Conservation (phyloP, 2,329 filamentous ascomycete genomes). For the Colletotrichum spaethianum region DNA sequence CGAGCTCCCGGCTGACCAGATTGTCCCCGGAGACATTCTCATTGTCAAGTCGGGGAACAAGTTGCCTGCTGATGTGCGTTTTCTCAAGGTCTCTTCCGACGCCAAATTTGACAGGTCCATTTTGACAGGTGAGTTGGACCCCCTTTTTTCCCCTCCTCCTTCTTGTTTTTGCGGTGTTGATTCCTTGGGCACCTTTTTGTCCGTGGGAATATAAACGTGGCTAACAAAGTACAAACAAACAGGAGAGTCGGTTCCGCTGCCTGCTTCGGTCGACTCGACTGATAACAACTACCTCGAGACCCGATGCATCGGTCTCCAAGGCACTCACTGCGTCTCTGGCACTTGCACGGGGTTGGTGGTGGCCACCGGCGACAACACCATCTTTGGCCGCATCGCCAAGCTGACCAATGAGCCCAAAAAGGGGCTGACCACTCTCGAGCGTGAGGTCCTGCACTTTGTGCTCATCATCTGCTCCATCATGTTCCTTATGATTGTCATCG, state of each 20-base stretch:
- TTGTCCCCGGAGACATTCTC: slow-evolving; percentile 81
- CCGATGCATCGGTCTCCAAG: slow-evolving; percentile 81
- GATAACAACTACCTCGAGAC: slow-evolving; percentile 85
- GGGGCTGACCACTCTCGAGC: slow-evolving; percentile 78
- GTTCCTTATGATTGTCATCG: slow-evolving; percentile 73
- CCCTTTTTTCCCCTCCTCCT: not conserved
- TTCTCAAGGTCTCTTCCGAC: slow-evolving; percentile 77
- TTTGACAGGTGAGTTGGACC: slow-evolving; percentile 68
- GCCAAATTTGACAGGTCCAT: slow-evolving; percentile 81
- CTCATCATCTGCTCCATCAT: slow-evolving; percentile 78
- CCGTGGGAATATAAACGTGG: too few relatives aligned
- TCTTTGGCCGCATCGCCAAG: slow-evolving; percentile 83
- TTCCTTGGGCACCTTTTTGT: too few relatives aligned
- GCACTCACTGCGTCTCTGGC: slow-evolving; percentile 83
- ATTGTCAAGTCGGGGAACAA: slow-evolving; percentile 80
- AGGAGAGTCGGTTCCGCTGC: slow-evolving; percentile 77
- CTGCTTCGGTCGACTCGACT: slow-evolving; percentile 75
- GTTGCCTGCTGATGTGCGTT: slow-evolving; percentile 80
- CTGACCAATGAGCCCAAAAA: slow-evolving; percentile 79
- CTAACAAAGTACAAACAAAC: slow-evolving; percentile 20
- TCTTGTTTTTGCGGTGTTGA: not conserved
- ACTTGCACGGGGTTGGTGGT: slow-evolving; percentile 78
- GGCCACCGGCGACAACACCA: slow-evolving; percentile 79
- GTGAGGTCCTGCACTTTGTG: slow-evolving; percentile 81
- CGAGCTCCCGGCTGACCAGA: slow-evolving; percentile 67